Base-by-base conservation (phyloP, 108 stramenopile genomes). In the Fragilariopsis cylindrus region DNA sequence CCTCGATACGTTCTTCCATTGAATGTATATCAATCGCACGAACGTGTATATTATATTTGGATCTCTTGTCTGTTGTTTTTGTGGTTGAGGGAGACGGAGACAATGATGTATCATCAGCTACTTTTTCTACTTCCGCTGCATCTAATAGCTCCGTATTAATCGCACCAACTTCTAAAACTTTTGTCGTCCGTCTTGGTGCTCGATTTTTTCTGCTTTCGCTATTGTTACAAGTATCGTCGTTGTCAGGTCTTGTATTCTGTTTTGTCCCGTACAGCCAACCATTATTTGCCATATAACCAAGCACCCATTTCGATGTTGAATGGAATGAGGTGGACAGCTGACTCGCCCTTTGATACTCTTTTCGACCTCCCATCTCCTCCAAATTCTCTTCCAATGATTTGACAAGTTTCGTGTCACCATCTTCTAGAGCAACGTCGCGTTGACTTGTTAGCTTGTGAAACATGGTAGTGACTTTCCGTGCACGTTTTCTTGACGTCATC, bases 121-220 rank as follows among this genome's bases (percentile, higher is more conserved):
- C 6, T 69, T 40, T 49, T 11, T 16, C 15, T 3, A 69, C 79
- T 55, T 71, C 77, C 71, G 92, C 88, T 7, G 92, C 90, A 74
- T 93, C 90, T 44, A 96, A 55, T 2, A 98, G 88, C 76, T 96
- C 92, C 9, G 88, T 93, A 71, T 97, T 98, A 69, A 98, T 96
- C 12, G 96, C 96, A n/a, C 98, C 98, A 41, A 98, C 83, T 82
- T 98, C 98, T 46, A 98, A 78, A n/a, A 96, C 48, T 67, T 79
- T 69, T 16, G 87, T 75, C 4, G 75, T 68, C 75, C 90, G 81
- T 76, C 89, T 79, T 57, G 49, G 49, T 18, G 19, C 21, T 67
- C 70, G 82, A 66, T 47, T 71, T 58, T 76, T 72, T 47, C 16
- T 57, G 41, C 21, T 60, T 39, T 73, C 64, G 63, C 39, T 30